These are phyloP conservation scores for Kappamyces sp. DNA, from an alignment of 192 early-diverging fungal species.

Conservation along the genomic window DNA sequence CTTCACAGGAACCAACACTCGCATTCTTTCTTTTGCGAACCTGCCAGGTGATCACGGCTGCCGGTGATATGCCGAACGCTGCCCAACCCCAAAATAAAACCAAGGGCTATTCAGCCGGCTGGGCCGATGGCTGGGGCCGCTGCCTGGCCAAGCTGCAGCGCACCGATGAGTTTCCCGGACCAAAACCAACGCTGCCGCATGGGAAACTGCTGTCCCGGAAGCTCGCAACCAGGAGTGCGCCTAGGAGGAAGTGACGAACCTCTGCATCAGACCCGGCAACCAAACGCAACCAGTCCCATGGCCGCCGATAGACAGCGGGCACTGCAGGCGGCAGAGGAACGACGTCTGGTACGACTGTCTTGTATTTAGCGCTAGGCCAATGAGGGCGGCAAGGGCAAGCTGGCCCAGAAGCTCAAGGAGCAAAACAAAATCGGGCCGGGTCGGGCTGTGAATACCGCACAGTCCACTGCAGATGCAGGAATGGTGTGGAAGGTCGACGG, in stretches of 20 bases:
- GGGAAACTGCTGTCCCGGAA: conserved; percentile 13
- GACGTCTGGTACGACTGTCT: background rate
- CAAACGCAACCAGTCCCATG: background rate
- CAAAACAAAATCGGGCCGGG: conserved; percentile 12
- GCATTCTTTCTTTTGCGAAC: conserved; percentile 15
- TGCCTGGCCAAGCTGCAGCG: too few relatives aligned
- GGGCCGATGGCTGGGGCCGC: too few relatives aligned
- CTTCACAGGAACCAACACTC: conserved; percentile 91
- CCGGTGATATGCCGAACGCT: too few relatives aligned
- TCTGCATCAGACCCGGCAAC: background rate
- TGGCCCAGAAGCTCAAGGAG: conserved; percentile 12
- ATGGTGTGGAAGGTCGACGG: too few relatives aligned
- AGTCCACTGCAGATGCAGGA: too few relatives aligned
- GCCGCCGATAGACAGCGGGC: conserved; percentile 1
- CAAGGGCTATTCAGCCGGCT: too few relatives aligned
- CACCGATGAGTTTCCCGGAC: too few relatives aligned
- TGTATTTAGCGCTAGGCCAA: background rate
- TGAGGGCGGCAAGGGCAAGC: background rate
- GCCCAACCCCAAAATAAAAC: too few relatives aligned
- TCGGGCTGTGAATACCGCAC: background rate
- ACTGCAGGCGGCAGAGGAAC: background rate
- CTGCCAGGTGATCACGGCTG: too few relatives aligned
- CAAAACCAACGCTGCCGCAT: too few relatives aligned
- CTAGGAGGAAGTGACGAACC: conserved; percentile 7
- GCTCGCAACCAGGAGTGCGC: conserved; percentile 5